Evolutionary conservation across 176 grass and related monocot species (phyloP).

Genomic region (Metroxylon sagu): DNA sequence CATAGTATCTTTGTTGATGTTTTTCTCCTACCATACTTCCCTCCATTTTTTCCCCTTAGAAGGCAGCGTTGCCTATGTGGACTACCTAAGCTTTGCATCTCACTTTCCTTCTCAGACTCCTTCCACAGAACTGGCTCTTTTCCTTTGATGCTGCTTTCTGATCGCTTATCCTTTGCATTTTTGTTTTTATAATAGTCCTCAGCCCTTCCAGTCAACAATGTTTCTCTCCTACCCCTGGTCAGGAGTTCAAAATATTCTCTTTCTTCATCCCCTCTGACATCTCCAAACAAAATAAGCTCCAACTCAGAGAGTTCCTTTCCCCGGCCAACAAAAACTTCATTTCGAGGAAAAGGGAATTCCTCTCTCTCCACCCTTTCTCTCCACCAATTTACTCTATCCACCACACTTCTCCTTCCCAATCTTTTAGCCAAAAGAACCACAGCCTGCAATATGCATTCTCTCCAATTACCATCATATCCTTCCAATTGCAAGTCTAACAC

Average conservation of each 20-base stretch:
- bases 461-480: constrained; percentile 75
- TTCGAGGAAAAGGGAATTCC: constrained; percentile 81
- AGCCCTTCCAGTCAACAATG: constrained; percentile 24
- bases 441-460: constrained; percentile 68
- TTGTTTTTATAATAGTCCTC: constrained; percentile 33
- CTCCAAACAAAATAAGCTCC: constrained; percentile 91
- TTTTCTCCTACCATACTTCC: constrained; percentile 42
- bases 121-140: constrained; percentile 87
- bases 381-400: constrained; percentile 79
- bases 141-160: constrained; percentile 55
- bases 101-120: constrained; percentile 85
- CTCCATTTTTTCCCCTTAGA: constrained; percentile 37
- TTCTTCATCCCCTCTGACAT: constrained; percentile 81
- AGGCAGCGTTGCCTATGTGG: constrained; percentile 16
- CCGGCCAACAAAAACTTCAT: constrained; percentile 73
- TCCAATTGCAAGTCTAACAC: constrained; percentile 70
- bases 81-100: constrained; percentile 72
- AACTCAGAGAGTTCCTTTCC: constrained; percentile 90
- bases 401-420: constrained; percentile 78
- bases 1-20: constrained; percentile 74
- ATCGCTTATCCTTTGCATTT: constrained; percentile 11
- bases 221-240: constrained; percentile 50
- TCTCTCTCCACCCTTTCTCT: constrained; percentile 71
- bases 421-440: constrained; percentile 63
- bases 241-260: constrained; percentile 84